Percentiles rank a stretch among this genome's conserved stretches.
Evolutionary conservation across 2,329 filamentous ascomycete genomes (phyloP).

Genomic region (Tolypocladium nubicola): DNA sequence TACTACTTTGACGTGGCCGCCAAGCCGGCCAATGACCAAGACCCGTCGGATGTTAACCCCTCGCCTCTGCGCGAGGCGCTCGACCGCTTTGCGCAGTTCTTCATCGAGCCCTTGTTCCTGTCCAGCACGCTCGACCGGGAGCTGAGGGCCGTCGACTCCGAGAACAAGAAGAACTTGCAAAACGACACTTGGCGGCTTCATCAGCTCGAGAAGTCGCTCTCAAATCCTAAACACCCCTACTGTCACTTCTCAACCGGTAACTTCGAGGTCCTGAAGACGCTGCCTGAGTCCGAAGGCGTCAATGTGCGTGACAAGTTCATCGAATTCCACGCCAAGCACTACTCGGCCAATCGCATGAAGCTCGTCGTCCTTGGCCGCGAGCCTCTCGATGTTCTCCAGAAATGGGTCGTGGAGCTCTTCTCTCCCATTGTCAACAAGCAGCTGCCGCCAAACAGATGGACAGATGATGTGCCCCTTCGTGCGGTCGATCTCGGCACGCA

Average conservation of each 20-base stretch:
- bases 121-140: conserved; percentile 79
- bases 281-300: conserved; percentile 67
- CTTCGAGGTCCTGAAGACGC: conserved; percentile 72
- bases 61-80: conserved; percentile 67
- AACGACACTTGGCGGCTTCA: conserved; percentile 80
- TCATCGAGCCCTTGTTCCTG: conserved; percentile 78
- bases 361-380: conserved; percentile 78
- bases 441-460: conserved; percentile 50
- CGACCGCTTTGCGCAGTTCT: conserved; percentile 90
- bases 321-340: conserved; percentile 79
- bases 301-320: conserved; percentile 88
- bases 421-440: conserved; percentile 73
- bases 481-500: conserved; percentile 49
- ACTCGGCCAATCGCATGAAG: conserved; percentile 92
- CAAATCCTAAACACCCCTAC: conserved; percentile 78
- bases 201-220: conserved; percentile 80
- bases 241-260: conserved; percentile 90
- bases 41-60: conserved; percentile 43
- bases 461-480: conserved; percentile 37
- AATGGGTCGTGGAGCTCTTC: conserved; percentile 79
- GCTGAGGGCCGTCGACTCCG: conserved; percentile 80
- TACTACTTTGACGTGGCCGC: conserved; percentile 95
- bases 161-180: conserved; percentile 96
- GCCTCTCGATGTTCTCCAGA: conserved; percentile 67
- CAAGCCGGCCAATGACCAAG: conserved; percentile 53